These are phyloP conservation scores for Cyberlindnera euphorbiae DNA, from an alignment of 805 yeast species.

Conservation along the genomic window DNA sequence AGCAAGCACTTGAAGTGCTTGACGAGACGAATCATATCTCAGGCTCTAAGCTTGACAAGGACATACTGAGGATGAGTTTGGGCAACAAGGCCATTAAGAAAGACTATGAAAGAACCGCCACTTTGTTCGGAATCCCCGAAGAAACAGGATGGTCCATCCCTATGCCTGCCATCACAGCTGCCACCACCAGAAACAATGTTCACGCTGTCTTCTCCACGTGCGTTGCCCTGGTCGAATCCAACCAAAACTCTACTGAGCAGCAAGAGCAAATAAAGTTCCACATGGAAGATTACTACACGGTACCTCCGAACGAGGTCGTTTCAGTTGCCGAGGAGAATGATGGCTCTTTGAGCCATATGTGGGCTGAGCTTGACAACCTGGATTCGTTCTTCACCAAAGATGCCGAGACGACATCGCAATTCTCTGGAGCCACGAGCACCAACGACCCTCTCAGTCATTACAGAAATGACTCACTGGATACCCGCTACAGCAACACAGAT, in stretches of 20 bases:
- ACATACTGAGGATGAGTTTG: slow-evolving; percentile 84
- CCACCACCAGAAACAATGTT: slow-evolving; percentile 84
- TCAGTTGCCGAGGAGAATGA: slow-evolving; percentile 59
- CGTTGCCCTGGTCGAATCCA: slow-evolving; percentile 30
- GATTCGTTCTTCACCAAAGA: slow-evolving; percentile 84
- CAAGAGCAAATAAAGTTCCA: slow-evolving; percentile 43
- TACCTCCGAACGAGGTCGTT: slow-evolving; percentile 35
- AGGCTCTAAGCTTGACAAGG: slow-evolving; percentile 87
- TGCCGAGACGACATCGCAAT: slow-evolving; percentile 26
- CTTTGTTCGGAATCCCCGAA: slow-evolving; percentile 91
- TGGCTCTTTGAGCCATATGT: slow-evolving; percentile 80
- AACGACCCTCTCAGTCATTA: slow-evolving; percentile 28
- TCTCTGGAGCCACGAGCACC: slow-evolving; percentile 20
- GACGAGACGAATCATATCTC: slow-evolving; percentile 84
- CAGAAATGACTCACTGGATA: slow-evolving; percentile 52
- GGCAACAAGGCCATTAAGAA: slow-evolving; percentile 76
- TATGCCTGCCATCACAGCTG: slow-evolving; percentile 87
- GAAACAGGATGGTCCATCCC: slow-evolving; percentile 97
- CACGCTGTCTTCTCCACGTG: slow-evolving; percentile 94
- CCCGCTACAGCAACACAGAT: slow-evolving; percentile 46
- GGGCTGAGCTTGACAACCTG: slow-evolving; percentile 86
- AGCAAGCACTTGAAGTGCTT: slow-evolving; percentile 81
- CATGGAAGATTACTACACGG: slow-evolving; percentile 50
- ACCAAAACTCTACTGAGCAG: slow-evolving; percentile 26
- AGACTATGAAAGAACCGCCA: slow-evolving; percentile 80